phyloP scores from a whole-genome alignment of 1,284 basidiomycete genomes.

The Apiotrichum siamense region DNA sequence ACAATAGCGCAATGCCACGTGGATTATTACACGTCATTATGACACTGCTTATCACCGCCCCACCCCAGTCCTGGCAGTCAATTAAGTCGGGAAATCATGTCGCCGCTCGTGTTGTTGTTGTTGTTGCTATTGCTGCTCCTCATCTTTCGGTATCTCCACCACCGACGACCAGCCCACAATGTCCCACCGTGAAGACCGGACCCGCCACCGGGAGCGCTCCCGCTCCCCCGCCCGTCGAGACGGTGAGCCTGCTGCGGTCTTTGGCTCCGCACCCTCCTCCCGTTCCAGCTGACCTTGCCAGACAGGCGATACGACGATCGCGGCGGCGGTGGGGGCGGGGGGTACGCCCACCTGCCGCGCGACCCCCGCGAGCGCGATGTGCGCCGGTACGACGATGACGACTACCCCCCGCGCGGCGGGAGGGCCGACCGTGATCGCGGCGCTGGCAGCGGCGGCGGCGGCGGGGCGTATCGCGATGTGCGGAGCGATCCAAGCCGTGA shows the following conservation, averaged over 20 bases:
- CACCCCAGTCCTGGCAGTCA: too few species aligned
- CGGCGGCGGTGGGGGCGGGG: neutral
- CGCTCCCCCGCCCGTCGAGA: slow-evolving; percentile 1
- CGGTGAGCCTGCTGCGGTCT: neutral
- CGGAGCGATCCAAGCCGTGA: slow-evolving; percentile 1
- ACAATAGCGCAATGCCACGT: neutral
- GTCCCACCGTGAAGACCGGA: slow-evolving; percentile 1
- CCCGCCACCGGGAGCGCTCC: neutral
- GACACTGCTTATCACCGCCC: neutral
- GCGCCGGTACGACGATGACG: slow-evolving; percentile 1
- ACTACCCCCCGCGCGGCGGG: neutral
- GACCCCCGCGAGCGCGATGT: neutral
- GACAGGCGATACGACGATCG: neutral
- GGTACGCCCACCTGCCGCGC: neutral
- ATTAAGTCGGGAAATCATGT: too few species aligned
- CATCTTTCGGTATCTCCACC: too few species aligned
- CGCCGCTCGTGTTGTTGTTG: too few species aligned
- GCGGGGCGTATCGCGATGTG: slow-evolving; percentile 6
- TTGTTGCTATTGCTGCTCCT: too few species aligned
- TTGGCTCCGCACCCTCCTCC: neutral
- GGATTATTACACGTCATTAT: neutral
- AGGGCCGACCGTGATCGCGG: slow-evolving; percentile 12
- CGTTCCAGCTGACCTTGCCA: neutral
- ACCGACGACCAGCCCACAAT: too few species aligned
- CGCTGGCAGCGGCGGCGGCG: slow-evolving; percentile 13